Base-by-base conservation (phyloP, 345 rosid genomes). In the Clausena lansium region DNA sequence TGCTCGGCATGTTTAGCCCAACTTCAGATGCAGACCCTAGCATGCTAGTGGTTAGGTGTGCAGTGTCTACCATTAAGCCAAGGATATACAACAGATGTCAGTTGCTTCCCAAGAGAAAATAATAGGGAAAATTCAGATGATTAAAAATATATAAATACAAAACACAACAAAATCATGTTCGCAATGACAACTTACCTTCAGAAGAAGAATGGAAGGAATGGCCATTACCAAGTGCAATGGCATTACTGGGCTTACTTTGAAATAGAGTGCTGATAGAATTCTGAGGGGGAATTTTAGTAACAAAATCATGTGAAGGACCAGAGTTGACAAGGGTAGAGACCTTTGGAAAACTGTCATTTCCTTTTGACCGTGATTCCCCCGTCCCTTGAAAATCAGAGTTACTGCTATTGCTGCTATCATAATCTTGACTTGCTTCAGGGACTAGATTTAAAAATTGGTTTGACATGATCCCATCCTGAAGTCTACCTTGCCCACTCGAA, bases 1-100 rank as follows among this genome's bases (percentile, higher is more conserved):
- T 81, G 59, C 82, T 80, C 60, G 77, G 82, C 59, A 76, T 80
- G 68, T 70, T 77, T 68, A 58, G 79, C 76, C 59, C 83, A 82
- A 71, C 82, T 81, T 88, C 92, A 81, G 67, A 71, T 76, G 70
- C 47, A 76, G 89, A 85, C 57, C 82, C 83, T 66, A 81, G 80
- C 70, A 77, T 77, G 66, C 77, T 82, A 30, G 77, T 77, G 71
- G 81, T 83, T 50, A 84, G 86, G 73, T 77, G 87, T 63, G 68
- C 32, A 80, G 80, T 84, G 69, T 84, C 91, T 85, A 76, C 76
- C 81, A 88, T 77, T 76, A 80, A 76, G 63, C 76, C 75, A 35
- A 85, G 76, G 36, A 75, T 30, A 32, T 3, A 39, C 17, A 33
- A 73, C 28, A n/a, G 41, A 64, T 32, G 52, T 80, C 77, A 81